Evolutionary conservation across 2,329 filamentous ascomycete species (phyloP).

Genomic region (Botrytis porri): DNA sequence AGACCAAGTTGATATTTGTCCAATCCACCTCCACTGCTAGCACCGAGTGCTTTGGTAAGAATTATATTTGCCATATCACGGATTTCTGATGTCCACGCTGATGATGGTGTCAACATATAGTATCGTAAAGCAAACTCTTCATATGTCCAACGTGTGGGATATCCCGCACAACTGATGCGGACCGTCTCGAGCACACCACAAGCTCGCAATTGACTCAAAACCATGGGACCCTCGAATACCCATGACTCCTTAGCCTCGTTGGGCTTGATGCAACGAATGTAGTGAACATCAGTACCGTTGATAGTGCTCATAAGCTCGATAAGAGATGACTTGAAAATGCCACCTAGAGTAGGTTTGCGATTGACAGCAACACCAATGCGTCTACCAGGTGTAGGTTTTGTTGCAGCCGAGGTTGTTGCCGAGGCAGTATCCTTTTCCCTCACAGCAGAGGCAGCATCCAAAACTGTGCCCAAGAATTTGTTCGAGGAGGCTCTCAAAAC

Average conservation of each 20-base stretch:
- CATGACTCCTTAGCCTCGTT: slow-evolving; percentile 96
- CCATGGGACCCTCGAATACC: slow-evolving; percentile 99
- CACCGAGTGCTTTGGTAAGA: slow-evolving; percentile 79
- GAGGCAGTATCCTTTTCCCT: slow-evolving; percentile 81
- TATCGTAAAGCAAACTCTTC: slow-evolving; percentile 97
- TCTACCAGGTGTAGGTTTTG: slow-evolving; percentile 75
- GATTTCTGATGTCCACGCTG: slow-evolving; percentile 90
- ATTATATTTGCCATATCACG: slow-evolving; percentile 92
- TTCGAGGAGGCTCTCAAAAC: slow-evolving; percentile 83
- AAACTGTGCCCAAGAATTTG: slow-evolving; percentile 76
- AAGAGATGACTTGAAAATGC: slow-evolving; percentile 97
- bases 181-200: slow-evolving; percentile 99
- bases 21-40: slow-evolving; percentile 66
- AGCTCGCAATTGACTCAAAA: slow-evolving; percentile 91
- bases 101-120: slow-evolving; percentile 94
- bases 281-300: slow-evolving; percentile 96
- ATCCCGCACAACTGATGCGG: slow-evolving; percentile 93
- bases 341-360: slow-evolving; percentile 93
- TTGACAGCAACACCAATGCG: slow-evolving; percentile 91
- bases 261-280: slow-evolving; percentile 98
- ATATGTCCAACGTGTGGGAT: slow-evolving; percentile 97
- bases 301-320: slow-evolving; percentile 99
- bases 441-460: slow-evolving; percentile 81
- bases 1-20: slow-evolving; percentile 98
- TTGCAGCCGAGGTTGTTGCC: slow-evolving; percentile 59